These are phyloP conservation scores for Gnomoniopsis sp. DNA, from an alignment of 2,329 filamentous ascomycete species.

Conservation along the genomic window DNA sequence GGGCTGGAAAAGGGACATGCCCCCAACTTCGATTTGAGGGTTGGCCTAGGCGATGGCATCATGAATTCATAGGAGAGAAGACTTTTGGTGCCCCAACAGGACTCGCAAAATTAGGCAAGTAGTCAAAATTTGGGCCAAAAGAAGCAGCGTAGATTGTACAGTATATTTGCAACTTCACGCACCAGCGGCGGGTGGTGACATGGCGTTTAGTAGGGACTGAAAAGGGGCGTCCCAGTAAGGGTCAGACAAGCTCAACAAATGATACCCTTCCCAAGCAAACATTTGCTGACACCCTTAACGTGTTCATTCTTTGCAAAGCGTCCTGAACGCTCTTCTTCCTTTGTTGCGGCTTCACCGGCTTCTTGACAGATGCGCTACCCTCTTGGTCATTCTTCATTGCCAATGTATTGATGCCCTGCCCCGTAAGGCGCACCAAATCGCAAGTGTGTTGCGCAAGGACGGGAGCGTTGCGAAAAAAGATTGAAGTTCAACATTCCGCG, in stretches of 20 bases:
- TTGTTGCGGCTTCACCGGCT: too few relatives aligned
- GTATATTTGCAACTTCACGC: neutral
- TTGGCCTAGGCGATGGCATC: neutral
- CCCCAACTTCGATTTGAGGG: constrained; percentile 50
- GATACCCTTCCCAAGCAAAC: neutral
- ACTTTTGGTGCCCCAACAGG: neutral
- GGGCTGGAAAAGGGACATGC: constrained; percentile 75
- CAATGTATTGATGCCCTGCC: too few relatives aligned
- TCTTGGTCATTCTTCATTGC: too few relatives aligned
- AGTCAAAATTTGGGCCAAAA: neutral
- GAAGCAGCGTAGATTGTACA: neutral
- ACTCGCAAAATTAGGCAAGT: neutral
- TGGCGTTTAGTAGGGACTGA: neutral
- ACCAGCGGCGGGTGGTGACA: neutral
- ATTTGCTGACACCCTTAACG: neutral
- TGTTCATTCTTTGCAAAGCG: neutral
- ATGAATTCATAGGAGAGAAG: constrained; percentile 18
- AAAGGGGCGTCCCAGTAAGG: neutral
- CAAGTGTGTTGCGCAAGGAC: too few relatives aligned
- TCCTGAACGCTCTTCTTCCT: neutral
- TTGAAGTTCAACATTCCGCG: too few relatives aligned
- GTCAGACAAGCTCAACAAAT: neutral
- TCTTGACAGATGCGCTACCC: too few relatives aligned
- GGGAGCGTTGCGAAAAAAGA: too few relatives aligned
- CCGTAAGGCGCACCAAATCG: too few relatives aligned